Evolutionary conservation across 257 asterid genomes (phyloP), one percentile per base, ranked within the genome.

Genomic region (Scutellaria minor): DNA sequence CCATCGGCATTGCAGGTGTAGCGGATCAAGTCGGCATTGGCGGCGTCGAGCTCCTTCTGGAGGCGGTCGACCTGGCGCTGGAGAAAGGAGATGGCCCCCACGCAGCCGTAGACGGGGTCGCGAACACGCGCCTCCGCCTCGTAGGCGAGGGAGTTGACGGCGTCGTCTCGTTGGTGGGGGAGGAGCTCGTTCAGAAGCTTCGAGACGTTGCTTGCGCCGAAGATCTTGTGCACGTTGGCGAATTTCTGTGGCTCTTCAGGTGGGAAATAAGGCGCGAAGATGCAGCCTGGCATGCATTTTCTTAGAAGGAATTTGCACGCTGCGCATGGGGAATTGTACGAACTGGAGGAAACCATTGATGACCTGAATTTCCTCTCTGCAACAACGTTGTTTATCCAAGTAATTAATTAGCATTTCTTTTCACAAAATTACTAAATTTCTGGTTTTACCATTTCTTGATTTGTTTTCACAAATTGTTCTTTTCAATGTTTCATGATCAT

Each of bases 41-140:
- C 87, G 4, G 89, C 83, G 8, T 86, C 91, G 7, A 86, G 91
- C 63, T 86, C 91, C 77, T 84, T 86, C 68, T 86, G 89, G 59
- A 86, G 87, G 57, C 91, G 84, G 8, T 86, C 91, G 31, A 86
- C 91, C 80, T 86, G 91, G 60, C 91, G 55, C 11, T 86, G 91
- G 14, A 86, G 81, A 80, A 79, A 86, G 14, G 91, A 65, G 59
- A 86, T 84, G 50, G 89, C 89, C 4, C 87, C 89, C 1, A 84
- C 87, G 76, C 91, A 86, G 66, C 91, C 91, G 75, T 84, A 84
- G 55, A 86, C 91, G 5, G 91, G 91, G 85, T 86, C 91, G 11
- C 88, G 57, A 37, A 86, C 84, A 0, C 91, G 88, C n/a, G 91
- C 91, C 83, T 86, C 91, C 1, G 90, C 90, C 81, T 86, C 90